Evolutionary conservation across 805 yeast species (phyloP), one percentile per base, ranked within the genome.

Genomic region (Starmera amethionina): DNA sequence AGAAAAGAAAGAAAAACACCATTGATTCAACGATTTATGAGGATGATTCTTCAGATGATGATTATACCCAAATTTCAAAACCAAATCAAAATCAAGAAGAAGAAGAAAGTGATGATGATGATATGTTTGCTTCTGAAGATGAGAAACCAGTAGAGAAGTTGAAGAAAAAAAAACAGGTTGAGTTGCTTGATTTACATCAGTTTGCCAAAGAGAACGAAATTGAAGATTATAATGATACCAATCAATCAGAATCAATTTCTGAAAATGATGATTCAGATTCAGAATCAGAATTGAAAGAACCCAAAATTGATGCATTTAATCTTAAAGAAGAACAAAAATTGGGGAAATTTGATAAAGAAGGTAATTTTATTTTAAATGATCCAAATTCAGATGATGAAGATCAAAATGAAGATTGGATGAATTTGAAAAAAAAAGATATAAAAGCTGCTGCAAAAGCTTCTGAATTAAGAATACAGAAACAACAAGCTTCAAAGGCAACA

Each of bases 231-330:
- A 51, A 35, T 11, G 45, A 37, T 11, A 50, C 41, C 4, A 28
- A 38, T n/a, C 38, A 38, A 4, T 50, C 46, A 9, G 52, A 48
- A 15, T 56, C 41, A 8, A 54, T 49, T 3, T 52, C 42, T 13
- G 46, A 42, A 9, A 55, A 40, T 8, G 18, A 16, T 16, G 46
- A 40, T 19, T 41, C 50, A 4, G 40, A 41, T 13, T 46, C 38
- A n/a, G 41, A 45, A 31, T 19, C 22, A 14, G 40, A 35, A 30
- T 36, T 55, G 51, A 33, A 28, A 1, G 54, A 43, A 11, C 64
- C 79, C 1, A 70, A 71, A 44, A 43, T 83, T 3, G 89, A 82
- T 43, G 73, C 83, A 0, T 83, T 83, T 58, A 70, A 75, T 52
- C 56, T 83, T 35, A 57, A 68, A 19, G 64, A 72, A 15, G 90